Evolutionary conservation across 148 eudicot species (phyloP).

Genomic region (Rhododendron ovatum): DNA sequence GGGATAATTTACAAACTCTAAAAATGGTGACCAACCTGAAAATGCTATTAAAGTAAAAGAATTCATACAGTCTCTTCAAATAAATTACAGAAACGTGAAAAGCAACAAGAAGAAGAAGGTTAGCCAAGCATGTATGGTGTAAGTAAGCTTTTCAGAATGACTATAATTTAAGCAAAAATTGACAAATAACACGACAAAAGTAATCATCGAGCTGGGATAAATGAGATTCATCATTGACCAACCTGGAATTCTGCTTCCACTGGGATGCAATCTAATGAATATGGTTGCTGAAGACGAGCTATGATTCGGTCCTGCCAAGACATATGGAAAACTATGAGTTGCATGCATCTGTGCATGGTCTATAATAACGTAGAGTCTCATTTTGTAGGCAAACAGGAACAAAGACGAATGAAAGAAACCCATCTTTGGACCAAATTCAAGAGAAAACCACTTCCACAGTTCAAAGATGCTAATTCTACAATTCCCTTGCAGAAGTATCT

Average conservation of each 20-base stretch:
- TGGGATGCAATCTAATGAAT: constrained; percentile 95
- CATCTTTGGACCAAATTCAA: background rate
- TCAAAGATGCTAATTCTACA: background rate
- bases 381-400: background rate
- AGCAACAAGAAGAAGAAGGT: background rate
- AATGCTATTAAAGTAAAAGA: background rate
- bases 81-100: background rate
- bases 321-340: background rate
- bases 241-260: constrained; percentile 99
- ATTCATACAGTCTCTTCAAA: background rate
- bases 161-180: background rate
- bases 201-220: background rate
- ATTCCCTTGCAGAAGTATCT: background rate
- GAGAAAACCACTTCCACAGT: background rate
- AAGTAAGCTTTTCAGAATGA: background rate
- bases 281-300: constrained; percentile 99
- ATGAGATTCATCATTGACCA: constrained; percentile 5
- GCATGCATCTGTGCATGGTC: background rate
- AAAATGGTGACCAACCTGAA: background rate
- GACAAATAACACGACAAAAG: background rate
- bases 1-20: background rate
- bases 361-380: background rate
- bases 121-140: background rate
- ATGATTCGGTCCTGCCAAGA: constrained; percentile 79
- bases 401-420: background rate